Evolutionary conservation across 176 grass and related monocot genomes (phyloP).

Genomic region (Eremochloa ophiuroides): DNA sequence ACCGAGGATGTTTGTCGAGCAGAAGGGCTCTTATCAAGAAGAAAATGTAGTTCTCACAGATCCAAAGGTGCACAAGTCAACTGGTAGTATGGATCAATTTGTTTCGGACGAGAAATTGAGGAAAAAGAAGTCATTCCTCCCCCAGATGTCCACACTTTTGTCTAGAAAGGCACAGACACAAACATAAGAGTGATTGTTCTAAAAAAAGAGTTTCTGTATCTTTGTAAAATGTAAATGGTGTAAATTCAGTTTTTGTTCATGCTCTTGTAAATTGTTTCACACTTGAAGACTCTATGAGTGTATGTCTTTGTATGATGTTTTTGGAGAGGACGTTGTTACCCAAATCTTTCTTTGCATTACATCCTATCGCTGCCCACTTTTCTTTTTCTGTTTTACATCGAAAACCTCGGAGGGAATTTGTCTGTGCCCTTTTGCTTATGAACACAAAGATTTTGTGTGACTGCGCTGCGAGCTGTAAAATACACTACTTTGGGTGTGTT

Average conservation of each 20-base stretch:
- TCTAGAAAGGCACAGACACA: conserved; percentile 44
- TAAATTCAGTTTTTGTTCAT: conserved; percentile 26
- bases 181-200: conserved; percentile 7
- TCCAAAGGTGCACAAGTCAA: conserved; percentile 34
- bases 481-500: too few species aligned
- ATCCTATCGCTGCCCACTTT: background rate
- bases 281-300: background rate
- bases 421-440: background rate
- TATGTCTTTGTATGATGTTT: background rate
- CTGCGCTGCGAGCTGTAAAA: too few species aligned
- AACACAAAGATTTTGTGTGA: too few species aligned
- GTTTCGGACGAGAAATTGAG: conserved; percentile 31
- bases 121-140: conserved; percentile 75
- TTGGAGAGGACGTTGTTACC: background rate
- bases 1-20: conserved; percentile 9
- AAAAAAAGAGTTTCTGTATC: conserved; percentile 17
- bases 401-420: background rate
- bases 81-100: conserved; percentile 24
- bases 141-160: conserved; percentile 52
- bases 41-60: conserved; percentile 21
- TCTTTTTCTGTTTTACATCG: background rate
- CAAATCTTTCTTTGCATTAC: conserved; percentile 1
- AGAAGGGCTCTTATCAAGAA: conserved; percentile 32
- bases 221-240: conserved; percentile 31
- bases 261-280: conserved; percentile 26